Evolutionary conservation across 805 yeast species (phyloP), one percentile per base, ranked within the genome.

Genomic region (Candida morakotiae): DNA sequence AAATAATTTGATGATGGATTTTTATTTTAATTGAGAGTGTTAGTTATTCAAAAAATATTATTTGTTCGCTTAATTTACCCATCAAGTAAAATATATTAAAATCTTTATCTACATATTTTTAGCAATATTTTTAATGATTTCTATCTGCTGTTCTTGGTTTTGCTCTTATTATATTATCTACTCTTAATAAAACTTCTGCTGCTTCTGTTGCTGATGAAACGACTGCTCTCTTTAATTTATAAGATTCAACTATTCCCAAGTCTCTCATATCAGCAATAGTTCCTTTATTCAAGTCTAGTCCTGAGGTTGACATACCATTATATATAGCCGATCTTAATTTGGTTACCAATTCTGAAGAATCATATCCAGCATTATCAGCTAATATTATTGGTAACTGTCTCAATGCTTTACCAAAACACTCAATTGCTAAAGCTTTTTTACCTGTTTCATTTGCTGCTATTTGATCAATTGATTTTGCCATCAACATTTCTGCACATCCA

Each of bases 141-240:
- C 96, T 77, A 67, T 85, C 91, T 28, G 97, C 96, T 30, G 98
- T 89, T 66, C 98, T 77, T 46, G 99, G 98, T 61, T 86, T 89
- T 23, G 98, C 98, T 49, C 96, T 81, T 46, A 93, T 87, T 48
- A 93, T 93, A 62, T 93, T 91, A 60, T 93, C 99, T 29, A 93
- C 99, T 58, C 99, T 80, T 53, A 93, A 68, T 48, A 93, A 74
- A 33, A 93, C 89, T 68, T 93, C 98, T 4, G 98, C 94, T 22
- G 98, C 98, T 68, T 93, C 99, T n/a, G 95, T 73, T 10, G 98
- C 98, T 32, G 94, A 82, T 10, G 88, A 77, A 13, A 93, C 97
- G 11, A 94, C 98, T 2, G 97, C 95, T 46, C 78, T 74, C 67
- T 93, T 93, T 60, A 93, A 75, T 64, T 89, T 91, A 65, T 75